A percentile compares a stretch with the other conserved stretches of the same genome.
Evolutionary conservation across 371 early-diverging fungal species (phyloP).

Genomic region (Mortierella sp.): DNA sequence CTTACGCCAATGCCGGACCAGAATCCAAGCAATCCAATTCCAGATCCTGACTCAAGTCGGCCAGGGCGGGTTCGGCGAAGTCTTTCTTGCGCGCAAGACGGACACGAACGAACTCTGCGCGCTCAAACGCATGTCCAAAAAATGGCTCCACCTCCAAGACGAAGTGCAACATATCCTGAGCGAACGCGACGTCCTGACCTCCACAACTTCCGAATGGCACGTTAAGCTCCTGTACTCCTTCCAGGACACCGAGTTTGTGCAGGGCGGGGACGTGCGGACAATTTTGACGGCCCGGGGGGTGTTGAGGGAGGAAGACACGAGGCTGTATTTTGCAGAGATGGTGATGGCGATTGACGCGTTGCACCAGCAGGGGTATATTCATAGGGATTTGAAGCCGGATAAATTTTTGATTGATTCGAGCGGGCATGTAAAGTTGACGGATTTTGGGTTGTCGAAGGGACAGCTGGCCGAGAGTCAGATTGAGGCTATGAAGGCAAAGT

Average conservation of each 20-base stretch:
- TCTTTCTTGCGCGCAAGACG: slow-evolving; percentile 75
- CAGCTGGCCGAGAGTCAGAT: slow-evolving; percentile 70
- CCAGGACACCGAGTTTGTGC: slow-evolving; percentile 77
- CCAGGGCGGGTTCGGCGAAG: slow-evolving; percentile 89
- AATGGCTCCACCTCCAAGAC: slow-evolving; percentile 75
- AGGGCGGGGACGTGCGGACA: slow-evolving; percentile 84
- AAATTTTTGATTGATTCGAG: slow-evolving; percentile 72
- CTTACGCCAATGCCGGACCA: slow-evolving; percentile 74
- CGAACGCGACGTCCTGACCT: slow-evolving; percentile 85
- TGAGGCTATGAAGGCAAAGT: slow-evolving; percentile 67
- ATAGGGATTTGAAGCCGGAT: slow-evolving; percentile 76
- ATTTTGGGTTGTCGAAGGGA: slow-evolving; percentile 94
- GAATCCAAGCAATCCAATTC: slow-evolving; percentile 75
- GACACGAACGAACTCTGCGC: slow-evolving; percentile 85
- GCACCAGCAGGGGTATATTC: slow-evolving; percentile 73
- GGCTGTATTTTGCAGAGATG: slow-evolving; percentile 80
- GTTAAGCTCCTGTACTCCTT: slow-evolving; percentile 78
- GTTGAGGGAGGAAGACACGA: slow-evolving; percentile 69
- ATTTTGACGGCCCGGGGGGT: slow-evolving; percentile 71
- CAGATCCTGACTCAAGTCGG: slow-evolving; percentile 83
- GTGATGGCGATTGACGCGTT: slow-evolving; percentile 78
- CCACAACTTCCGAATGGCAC: slow-evolving; percentile 72
- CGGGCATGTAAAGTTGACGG: slow-evolving; percentile 85
- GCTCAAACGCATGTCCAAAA: slow-evolving; percentile 86
- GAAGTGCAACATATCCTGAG: slow-evolving; percentile 79